These are phyloP conservation scores for Henckelia pumila DNA, from an alignment of 257 asterid genomes.

Conservation along the genomic window DNA sequence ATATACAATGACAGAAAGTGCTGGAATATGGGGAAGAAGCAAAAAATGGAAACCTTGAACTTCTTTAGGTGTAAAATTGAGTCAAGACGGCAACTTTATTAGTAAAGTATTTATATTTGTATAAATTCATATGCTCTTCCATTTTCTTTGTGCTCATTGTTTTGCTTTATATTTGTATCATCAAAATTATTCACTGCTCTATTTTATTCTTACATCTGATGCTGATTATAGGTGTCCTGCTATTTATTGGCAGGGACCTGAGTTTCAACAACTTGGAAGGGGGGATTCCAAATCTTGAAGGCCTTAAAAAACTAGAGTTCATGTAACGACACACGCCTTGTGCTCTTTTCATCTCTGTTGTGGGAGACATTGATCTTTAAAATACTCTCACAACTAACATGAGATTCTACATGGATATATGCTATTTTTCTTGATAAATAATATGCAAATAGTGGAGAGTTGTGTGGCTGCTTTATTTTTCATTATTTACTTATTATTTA, in stretches of 20 bases:
- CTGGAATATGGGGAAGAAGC: not conserved
- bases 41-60: not conserved
- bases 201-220: not conserved
- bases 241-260: slow-evolving; percentile 46
- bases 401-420: no score
- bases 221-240: slow-evolving; percentile 5
- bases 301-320: slow-evolving; percentile 20
- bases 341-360: no score
- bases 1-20: not conserved
- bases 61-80: not conserved
- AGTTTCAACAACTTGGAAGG: slow-evolving; percentile 62
- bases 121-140: not conserved
- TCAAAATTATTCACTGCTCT: not conserved
- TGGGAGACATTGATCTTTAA: no score
- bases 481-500: no score
- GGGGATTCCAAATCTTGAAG: slow-evolving; percentile 36
- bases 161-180: not conserved
- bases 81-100: not conserved
- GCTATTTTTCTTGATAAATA: no score
- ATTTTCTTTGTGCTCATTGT: not conserved
- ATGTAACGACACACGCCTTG: no score
- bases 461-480: no score
- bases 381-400: no score
- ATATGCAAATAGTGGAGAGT: no score
- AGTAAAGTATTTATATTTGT: not conserved